phyloP scores from a whole-genome alignment of 208 protist genomes.

The Crithidia expoeki region DNA sequence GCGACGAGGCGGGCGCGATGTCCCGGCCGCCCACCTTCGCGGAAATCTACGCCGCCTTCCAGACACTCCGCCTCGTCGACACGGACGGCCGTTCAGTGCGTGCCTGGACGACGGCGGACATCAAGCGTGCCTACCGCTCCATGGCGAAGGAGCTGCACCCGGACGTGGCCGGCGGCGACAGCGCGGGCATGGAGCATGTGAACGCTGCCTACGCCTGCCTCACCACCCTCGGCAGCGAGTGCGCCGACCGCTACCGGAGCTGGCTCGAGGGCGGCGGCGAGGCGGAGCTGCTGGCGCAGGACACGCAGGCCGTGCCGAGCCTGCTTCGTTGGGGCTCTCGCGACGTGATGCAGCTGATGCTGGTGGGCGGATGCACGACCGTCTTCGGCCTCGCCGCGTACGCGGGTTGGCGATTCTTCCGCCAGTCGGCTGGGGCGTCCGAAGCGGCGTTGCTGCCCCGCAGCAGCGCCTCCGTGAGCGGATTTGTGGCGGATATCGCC shows the following conservation, averaged over 20 bases:
- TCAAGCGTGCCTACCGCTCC: constrained; percentile 47
- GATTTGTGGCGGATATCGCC: background rate
- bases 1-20: background rate
- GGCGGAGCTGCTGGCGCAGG: constrained; percentile 4
- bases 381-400: constrained; percentile 18
- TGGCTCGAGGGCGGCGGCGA: constrained; percentile 40
- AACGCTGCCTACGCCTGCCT: constrained; percentile 44
- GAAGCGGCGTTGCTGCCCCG: background rate
- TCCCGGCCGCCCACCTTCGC: constrained; percentile 15
- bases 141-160: constrained; percentile 49
- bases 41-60: constrained; percentile 27
- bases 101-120: constrained; percentile 29
- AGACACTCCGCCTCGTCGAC: constrained; percentile 23
- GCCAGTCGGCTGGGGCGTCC: background rate
- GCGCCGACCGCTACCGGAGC: constrained; percentile 20
- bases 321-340: constrained; percentile 16
- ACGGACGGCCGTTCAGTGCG: constrained; percentile 19
- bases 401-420: constrained; percentile 13
- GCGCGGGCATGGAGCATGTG: constrained; percentile 45
- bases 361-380: constrained; percentile 33
- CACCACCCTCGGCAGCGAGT: constrained; percentile 1
- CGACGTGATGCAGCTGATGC: constrained; percentile 35
- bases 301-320: background rate
- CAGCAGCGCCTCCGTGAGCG: background rate
- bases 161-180: constrained; percentile 41